A percentile compares a stretch with the other conserved stretches of the same genome.
phyloP scores from a whole-genome alignment of 164 flowering plant species.

The Litsea cubeba region DNA sequence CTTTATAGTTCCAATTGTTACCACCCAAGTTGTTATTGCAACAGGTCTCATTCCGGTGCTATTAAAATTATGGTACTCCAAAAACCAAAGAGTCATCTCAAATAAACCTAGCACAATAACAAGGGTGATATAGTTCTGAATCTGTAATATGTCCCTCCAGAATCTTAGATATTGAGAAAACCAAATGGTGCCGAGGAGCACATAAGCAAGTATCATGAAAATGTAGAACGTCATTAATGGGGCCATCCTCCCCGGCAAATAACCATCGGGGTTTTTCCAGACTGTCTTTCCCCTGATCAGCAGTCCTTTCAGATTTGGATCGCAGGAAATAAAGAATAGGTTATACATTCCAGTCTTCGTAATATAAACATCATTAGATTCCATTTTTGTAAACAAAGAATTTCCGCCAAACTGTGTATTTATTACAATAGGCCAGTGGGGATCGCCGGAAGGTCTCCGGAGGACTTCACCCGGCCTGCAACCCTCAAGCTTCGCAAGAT shows the following conservation, averaged over 20 bases:
- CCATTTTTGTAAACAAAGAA: slow-evolving; percentile 37
- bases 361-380: slow-evolving; percentile 37
- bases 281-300: slow-evolving; percentile 71
- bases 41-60: slow-evolving; percentile 72
- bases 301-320: slow-evolving; percentile 74
- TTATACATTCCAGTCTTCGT: slow-evolving; percentile 91
- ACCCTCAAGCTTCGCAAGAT: slow-evolving; percentile 91
- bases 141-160: slow-evolving; percentile 74
- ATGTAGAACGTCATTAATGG: slow-evolving; percentile 78
- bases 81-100: slow-evolving; percentile 89
- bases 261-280: slow-evolving; percentile 93
- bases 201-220: slow-evolving; percentile 65
- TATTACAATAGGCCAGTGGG: slow-evolving; percentile 63
- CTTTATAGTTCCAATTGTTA: slow-evolving; percentile 79
- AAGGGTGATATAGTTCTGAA: slow-evolving; percentile 77
- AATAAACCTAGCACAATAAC: slow-evolving; percentile 79
- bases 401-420: slow-evolving; percentile 58
- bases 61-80: slow-evolving; percentile 73
- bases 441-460: slow-evolving; percentile 64
- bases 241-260: slow-evolving; percentile 92
- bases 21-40: slow-evolving; percentile 84
- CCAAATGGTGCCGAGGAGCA: slow-evolving; percentile 63
- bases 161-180: slow-evolving; percentile 69
- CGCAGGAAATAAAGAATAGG: slow-evolving; percentile 83
- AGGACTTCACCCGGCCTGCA: slow-evolving; percentile 92